Percentiles rank a stretch among this genome's conserved stretches.
phyloP scores from a whole-genome alignment of 805 yeast genomes.

The Starmerella davenportii region DNA sequence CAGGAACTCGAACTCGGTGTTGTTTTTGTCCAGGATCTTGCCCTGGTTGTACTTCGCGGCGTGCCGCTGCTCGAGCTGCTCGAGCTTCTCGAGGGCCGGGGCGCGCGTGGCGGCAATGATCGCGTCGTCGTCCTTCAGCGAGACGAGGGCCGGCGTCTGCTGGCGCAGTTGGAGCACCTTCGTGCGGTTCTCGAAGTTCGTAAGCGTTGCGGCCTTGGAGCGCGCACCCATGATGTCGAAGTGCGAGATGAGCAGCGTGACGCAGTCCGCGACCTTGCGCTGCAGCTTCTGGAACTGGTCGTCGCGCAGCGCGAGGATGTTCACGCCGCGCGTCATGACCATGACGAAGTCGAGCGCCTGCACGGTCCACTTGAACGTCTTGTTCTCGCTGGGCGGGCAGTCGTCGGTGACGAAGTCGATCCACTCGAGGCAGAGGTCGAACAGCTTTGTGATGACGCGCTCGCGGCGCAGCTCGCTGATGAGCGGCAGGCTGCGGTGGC shows the following conservation, averaged over 20 bases:
- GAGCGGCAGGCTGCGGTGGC: constrained; percentile 48
- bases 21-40: constrained; percentile 71
- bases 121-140: constrained; percentile 37
- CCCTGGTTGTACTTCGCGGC: constrained; percentile 46
- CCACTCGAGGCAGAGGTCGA: constrained; percentile 74
- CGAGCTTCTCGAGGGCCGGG: constrained; percentile 49
- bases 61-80: constrained; percentile 42
- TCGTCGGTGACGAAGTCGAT: constrained; percentile 83
- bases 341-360: constrained; percentile 87
- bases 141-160: constrained; percentile 23
- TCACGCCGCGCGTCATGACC: constrained; percentile 82
- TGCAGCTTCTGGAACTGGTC: constrained; percentile 57
- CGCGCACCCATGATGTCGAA: constrained; percentile 98
- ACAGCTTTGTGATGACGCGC: constrained; percentile 48
- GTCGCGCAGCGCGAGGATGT: constrained; percentile 62
- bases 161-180: constrained; percentile 22
- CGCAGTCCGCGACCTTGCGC: constrained; percentile 78
- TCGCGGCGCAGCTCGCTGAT: constrained; percentile 52
- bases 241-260: constrained; percentile 83
- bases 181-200: constrained; percentile 23
- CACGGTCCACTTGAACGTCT: constrained; percentile 92
- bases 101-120: constrained; percentile 42
- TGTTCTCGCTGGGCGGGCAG: constrained; percentile 78
- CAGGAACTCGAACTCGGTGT: constrained; percentile 71
- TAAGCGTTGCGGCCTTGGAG: constrained; percentile 40